A percentile compares a stretch with the other conserved stretches of the same genome.
These are phyloP conservation scores for Akanthomyces uredinophilus DNA, from an alignment of 2,329 filamentous ascomycete species.

Conservation along the genomic window DNA sequence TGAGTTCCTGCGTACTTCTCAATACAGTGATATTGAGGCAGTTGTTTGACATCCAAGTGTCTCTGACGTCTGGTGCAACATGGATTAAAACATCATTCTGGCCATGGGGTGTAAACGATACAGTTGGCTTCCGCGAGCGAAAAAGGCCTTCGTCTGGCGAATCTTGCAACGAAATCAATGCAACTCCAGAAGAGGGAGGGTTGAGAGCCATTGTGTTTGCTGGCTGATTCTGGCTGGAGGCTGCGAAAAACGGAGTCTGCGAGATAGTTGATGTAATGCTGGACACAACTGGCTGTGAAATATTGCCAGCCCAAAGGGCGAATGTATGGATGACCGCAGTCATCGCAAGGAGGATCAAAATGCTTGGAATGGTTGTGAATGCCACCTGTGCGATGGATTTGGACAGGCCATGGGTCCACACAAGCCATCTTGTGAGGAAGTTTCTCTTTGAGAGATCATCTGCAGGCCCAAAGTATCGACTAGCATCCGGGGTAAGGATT, in stretches of 20 bases:
- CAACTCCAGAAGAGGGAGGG: conserved; percentile 23
- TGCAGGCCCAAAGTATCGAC: conserved; percentile 8
- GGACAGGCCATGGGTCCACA: not conserved
- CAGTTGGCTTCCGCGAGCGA: conserved; percentile 26
- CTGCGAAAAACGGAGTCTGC: conserved; percentile 13
- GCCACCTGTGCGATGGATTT: not conserved
- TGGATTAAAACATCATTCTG: conserved; percentile 50
- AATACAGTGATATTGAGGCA: conserved; percentile 53
- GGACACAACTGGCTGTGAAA: conserved; percentile 4
- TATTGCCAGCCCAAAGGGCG: not conserved
- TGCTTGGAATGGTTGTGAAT: not conserved
- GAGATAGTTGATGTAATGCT: conserved; percentile 16
- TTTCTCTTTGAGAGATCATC: not conserved
- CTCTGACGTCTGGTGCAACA: conserved; percentile 45
- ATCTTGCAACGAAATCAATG: conserved; percentile 28
- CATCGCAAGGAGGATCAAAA: not conserved
- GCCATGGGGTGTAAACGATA: conserved; percentile 30
- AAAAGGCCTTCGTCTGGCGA: conserved; percentile 31
- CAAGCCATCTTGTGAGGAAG: not conserved
- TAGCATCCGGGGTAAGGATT: conserved; percentile 32
- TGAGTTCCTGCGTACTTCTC: conserved; percentile 42
- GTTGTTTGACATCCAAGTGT: conserved; percentile 50
- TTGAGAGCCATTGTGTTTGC: not conserved
- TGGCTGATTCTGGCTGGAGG: conserved; percentile 16
- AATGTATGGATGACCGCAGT: not conserved